These are phyloP conservation scores for Sequoiadendron giganteum DNA, from an alignment of 75 land plant genomes.

Conservation along the genomic window DNA sequence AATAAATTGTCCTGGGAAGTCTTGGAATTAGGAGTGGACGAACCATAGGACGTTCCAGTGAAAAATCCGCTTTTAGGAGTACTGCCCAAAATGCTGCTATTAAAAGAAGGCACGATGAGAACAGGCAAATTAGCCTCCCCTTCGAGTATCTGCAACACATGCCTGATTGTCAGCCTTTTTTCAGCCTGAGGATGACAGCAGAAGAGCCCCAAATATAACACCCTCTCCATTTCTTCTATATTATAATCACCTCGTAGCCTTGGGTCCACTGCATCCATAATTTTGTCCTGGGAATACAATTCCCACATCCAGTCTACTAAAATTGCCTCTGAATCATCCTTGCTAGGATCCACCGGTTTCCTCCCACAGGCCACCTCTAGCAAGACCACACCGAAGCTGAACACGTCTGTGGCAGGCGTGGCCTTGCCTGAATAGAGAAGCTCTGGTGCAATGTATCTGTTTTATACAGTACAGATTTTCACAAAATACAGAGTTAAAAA, in stretches of 20 bases:
- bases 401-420: constrained; percentile 28
- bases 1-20: neutral
- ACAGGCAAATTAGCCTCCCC: constrained; percentile 10
- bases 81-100: neutral
- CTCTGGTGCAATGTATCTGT: constrained; percentile 28
- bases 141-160: constrained; percentile 25
- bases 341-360: constrained; percentile 16
- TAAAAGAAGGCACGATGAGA: neutral
- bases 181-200: constrained; percentile 28
- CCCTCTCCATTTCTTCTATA: constrained; percentile 13
- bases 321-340: neutral
- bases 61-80: constrained; percentile 2
- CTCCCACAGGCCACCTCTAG: constrained; percentile 34
- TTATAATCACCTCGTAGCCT: constrained; percentile 12
- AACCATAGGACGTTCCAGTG: neutral
- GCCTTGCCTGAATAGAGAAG: constrained; percentile 20
- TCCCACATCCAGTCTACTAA: constrained; percentile 30
- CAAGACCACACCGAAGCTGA: constrained; percentile 22
- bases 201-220: constrained; percentile 30
- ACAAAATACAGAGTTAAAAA: neutral
- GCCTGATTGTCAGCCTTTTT: constrained; percentile 24
- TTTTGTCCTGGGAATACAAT: neutral
- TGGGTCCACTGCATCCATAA: constrained; percentile 18
- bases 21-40: neutral
- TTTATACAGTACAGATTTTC: constrained; percentile 4